Evolutionary conservation across 148 eudicot genomes (phyloP), one percentile per base, ranked within the genome.

Genomic region (Oxyria digyna): DNA sequence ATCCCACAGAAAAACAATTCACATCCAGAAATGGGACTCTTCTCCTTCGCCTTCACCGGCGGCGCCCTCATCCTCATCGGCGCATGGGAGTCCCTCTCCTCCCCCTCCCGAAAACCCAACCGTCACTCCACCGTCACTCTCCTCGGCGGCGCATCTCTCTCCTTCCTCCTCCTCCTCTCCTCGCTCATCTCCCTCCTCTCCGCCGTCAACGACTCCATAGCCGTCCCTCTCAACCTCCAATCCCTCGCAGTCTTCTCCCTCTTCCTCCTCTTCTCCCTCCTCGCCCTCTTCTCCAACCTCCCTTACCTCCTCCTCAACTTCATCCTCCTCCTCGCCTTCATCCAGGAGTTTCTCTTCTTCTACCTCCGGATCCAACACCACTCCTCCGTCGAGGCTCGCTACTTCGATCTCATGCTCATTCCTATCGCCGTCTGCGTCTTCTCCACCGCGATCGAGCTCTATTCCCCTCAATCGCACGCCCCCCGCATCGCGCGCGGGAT

Each of bases 331-430:
- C 85, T 89, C 48, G 89, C 75, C 49, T 89, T 89, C 37, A 75
- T 81, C 0, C 87, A 89, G 67, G 96, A 89, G 55, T 87, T 89
- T 55, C 35, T 83, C 6, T 26, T 85, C 64, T 89, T 83, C 74
- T 84, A 89, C 69, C 71, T 81, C n/a, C 87, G 81, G 57, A 79
- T 68, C 40, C 87, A 87, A 59, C 89, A 89, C 69, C 68, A 77
- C 3, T 65, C 69, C 23, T 89, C 91, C 17, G 73, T 87, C 42
- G 96, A 89, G 82, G 87, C 85, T 65, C 83, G 89, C 21, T 89
- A 85, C 46, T 89, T 71, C 74, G 85, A 81, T 76, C 42, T 89
- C 17, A 73, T 87, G 77, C 82, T 87, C 29, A 85, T 87, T 4
- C 91, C 91, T 0, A 65, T 89, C 0, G 50, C 69, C 20, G 68